Evolutionary conservation across 306 rosid genomes (phyloP), one percentile per base, ranked within the genome.

Genomic region (Luffa acutangula): DNA sequence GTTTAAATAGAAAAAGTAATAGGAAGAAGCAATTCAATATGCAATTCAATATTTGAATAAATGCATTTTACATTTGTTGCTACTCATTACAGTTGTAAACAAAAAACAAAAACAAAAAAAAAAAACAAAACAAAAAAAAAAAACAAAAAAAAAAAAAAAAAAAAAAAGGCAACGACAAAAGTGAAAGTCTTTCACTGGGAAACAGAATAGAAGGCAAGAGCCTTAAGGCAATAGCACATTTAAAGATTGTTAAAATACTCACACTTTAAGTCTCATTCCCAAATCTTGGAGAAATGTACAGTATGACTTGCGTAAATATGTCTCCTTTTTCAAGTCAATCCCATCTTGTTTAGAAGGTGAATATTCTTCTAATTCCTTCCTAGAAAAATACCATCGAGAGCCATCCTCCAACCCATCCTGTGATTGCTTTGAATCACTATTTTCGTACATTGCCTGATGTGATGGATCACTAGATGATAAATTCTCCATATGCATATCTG

Each of bases 251-350:
- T 14, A 81, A 1, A 25, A 39, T 37, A 89, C 98, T 95, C 84
- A 95, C 98, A 94, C 97, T 90, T 92, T 92, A 81, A 95, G 93
- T 78, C 93, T 90, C 92, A 91, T 95, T 83, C 98, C 98, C 84
- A 95, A 87, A 87, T 95, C 97, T 81, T 95, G 98, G 70, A 95
- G 88, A 84, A 87, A 92, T 71, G 97, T 90, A 86, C 98, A 92
- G 82, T 95, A 95, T 54, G 98, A 95, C 84, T 91, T 91, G 84
- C 97, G 96, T 67, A 95, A 86, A 86, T 90, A 92, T 75, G 93
- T 86, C 92, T 92, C 97, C 79, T 92, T 95, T 88, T 92, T 91
- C 91, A 91, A 84, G 85, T 93, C 98, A 86, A 92, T 86, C 79
- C 93, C 97, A 81, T 92, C 96, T 67, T 60, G 84, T 84, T 93